Evolutionary conservation across 441 rosid genomes (phyloP), one percentile per base, ranked within the genome.

Genomic region (Dalechampia spathulata): DNA sequence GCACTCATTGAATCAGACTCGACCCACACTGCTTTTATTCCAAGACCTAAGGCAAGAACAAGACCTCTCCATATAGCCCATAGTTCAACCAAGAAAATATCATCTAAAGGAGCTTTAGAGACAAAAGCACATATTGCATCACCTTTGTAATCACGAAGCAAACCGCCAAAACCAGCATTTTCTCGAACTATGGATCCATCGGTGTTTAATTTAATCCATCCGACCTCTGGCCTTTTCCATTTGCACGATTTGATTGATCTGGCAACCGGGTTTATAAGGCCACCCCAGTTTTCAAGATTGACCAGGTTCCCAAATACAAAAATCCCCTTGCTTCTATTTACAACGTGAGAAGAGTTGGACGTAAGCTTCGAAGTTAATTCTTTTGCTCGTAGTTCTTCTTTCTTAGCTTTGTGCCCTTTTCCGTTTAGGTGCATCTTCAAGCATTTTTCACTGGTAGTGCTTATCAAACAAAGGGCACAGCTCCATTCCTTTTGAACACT

Each of bases 11-110:
- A 67, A 64, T 74, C 78, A 25, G 78, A 74, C 56, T 74, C 78
- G 21, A 74, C 66, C 75, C 75, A 74, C 38, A 74, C 27, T 32
- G 37, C 68, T 61, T 61, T 51, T 16, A 70, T 55, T 19, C 61
- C 66, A 37, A 74, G 59, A 28, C 55, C 23, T 2, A 45, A 50
- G 21, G 78, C 75, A 52, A 74, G 68, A 46, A 74, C 62, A 36
- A 74, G 71, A 48, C 78, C 73, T 51, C 70, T 74, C 73, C 78
- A 67, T 34, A 74, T 27, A 46, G 69, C 73, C 60, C 65, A 70
- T 30, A 74, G 63, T 55, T 74, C 78, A 27, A 74, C 73, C 54
- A 64, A 45, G 68, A 74, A 70, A 41, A 27, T 41, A 48, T 70
- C 73, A 37, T 62, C 61, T 20, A 54, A 20, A 57, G 60, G 21